Conservation (phyloP, 1,284 basidiomycete genomes). For the Ceratobasidium sp. region DNA sequence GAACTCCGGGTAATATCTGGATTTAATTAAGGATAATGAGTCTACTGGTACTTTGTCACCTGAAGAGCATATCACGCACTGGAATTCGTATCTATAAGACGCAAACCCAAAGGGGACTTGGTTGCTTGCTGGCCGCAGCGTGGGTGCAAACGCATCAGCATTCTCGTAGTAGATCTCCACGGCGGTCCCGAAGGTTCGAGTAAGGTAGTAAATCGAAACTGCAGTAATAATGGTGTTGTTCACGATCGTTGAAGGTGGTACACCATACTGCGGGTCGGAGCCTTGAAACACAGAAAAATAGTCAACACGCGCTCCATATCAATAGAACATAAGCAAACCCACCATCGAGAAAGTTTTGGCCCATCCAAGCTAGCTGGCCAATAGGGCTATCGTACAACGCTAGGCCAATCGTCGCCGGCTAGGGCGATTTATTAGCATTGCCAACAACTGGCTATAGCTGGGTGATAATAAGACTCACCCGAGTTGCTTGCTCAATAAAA, state of each 20-base stretch:
- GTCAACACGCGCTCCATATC: neutral
- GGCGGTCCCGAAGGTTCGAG: conserved; percentile 39
- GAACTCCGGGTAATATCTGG: conserved; percentile 11
- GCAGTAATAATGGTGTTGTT: conserved; percentile 40
- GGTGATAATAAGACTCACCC: conserved; percentile 19
- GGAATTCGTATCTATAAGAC: conserved; percentile 25
- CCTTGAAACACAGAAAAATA: neutral
- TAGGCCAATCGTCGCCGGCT: conserved; percentile 45
- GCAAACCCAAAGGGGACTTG: conserved; percentile 39
- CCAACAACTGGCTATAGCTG: neutral
- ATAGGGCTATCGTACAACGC: conserved; percentile 42
- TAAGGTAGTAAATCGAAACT: conserved; percentile 45
- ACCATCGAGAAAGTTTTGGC: conserved; percentile 42
- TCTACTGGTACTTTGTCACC: neutral
- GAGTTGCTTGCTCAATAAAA: conserved; percentile 35
- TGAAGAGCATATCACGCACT: neutral
- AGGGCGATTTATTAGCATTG: neutral
- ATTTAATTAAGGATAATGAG: neutral
- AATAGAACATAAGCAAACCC: neutral
- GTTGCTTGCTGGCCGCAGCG: conserved; percentile 23
- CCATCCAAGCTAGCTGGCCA: conserved; percentile 43
- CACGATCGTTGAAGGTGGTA: neutral
- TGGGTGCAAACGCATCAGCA: conserved; percentile 1
- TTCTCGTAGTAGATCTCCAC: conserved; percentile 42
- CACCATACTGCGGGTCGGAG: conserved; percentile 10